A percentile compares a stretch with the other conserved stretches of the same genome.
Evolutionary conservation across 2,329 filamentous ascomycete species (phyloP).

Genomic region (Fusarium burgessii): DNA sequence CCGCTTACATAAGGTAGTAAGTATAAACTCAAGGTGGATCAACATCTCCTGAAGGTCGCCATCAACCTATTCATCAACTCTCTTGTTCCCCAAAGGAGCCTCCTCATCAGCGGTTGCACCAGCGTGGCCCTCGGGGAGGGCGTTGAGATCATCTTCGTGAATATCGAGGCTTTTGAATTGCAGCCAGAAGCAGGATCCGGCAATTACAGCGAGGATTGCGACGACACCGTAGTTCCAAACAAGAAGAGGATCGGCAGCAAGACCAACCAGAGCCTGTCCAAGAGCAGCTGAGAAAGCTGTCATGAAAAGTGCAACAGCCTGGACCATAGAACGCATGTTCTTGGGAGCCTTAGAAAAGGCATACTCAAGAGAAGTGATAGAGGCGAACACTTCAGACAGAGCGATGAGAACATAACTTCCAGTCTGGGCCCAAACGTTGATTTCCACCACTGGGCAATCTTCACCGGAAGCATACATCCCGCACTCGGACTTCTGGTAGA

Average conservation of each 20-base stretch:
- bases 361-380: constrained; percentile 74
- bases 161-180: constrained; percentile 72
- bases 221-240: constrained; percentile 80
- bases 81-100: constrained; percentile 32
- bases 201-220: constrained; percentile 73
- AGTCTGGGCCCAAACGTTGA: constrained; percentile 71
- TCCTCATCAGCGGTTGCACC: constrained; percentile 43
- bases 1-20: no score
- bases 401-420: constrained; percentile 63
- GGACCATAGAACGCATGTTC: constrained; percentile 82
- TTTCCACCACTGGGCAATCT: constrained; percentile 53
- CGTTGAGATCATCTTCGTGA: constrained; percentile 76
- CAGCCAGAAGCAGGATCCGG: constrained; percentile 74
- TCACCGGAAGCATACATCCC: constrained; percentile 56
- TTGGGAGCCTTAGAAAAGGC: constrained; percentile 81
- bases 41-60: no score
- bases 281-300: constrained; percentile 76
- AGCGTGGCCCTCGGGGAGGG: constrained; percentile 56
- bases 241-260: constrained; percentile 70
- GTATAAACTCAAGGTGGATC: no score
- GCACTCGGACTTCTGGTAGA: constrained; percentile 73
- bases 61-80: constrained; percentile 24
- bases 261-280: constrained; percentile 66
- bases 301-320: constrained; percentile 75
- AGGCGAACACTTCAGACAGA: constrained; percentile 62